Conservation (phyloP, 345 rosid genomes). For the Melaleuca quinquenervia region DNA sequence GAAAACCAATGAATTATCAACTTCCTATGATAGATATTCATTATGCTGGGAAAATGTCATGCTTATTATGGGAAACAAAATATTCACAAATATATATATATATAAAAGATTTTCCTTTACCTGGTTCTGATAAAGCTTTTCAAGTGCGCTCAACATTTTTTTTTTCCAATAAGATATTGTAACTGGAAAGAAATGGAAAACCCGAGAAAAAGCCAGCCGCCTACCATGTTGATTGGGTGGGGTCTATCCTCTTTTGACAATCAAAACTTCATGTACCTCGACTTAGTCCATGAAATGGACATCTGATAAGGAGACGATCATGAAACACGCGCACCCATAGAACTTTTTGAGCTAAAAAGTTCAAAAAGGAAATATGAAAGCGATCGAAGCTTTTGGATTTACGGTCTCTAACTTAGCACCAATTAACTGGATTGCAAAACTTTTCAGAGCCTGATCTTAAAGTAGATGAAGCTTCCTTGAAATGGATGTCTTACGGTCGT, state of each 20-base stretch:
- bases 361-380: background rate
- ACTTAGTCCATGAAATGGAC: background rate
- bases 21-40: background rate
- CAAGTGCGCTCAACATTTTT: no score
- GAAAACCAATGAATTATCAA: accelerated
- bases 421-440: background rate
- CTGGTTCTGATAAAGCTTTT: no score
- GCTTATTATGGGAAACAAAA: background rate
- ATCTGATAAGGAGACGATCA: background rate
- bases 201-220: background rate
- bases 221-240: background rate
- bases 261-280: background rate
- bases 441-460: background rate
- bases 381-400: background rate
- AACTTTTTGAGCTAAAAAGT: background rate
- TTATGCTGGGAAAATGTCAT: background rate
- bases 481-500: background rate
- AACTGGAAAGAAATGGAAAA: background rate
- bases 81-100: background rate
- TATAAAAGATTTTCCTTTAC: background rate
- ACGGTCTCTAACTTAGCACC: background rate
- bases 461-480: background rate
- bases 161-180: background rate
- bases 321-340: background rate
- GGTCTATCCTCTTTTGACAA: background rate